Evolutionary conservation across 2,329 filamentous ascomycete genomes (phyloP), one percentile per base, ranked within the genome.

Genomic region (Neophaeococcomyces mojaviensis): DNA sequence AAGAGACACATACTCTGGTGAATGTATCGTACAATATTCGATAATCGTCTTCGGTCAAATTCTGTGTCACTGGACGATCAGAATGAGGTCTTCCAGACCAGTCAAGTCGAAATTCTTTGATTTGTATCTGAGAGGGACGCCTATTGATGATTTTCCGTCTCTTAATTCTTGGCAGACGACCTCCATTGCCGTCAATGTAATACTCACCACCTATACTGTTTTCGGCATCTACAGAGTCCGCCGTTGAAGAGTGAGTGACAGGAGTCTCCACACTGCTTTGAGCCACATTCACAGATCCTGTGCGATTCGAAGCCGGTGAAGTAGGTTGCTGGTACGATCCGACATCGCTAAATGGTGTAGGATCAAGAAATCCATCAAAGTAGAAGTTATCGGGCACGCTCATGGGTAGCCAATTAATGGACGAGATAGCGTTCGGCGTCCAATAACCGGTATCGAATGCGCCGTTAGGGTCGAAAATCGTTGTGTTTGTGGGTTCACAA

Each of bases 391-490:
- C 59, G 4, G 59, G 57, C 6, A 63, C 8, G 8, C 16, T 9
- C 16, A 30, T 28, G 15, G 38, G 60, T 4, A 67, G 55, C 65
- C 65, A 68, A 38, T 68, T 66, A 16, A 66, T 60, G 1, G 60
- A 58, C 7, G 62, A 61, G 33, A 57, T 41, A 24, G 58, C 31
- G 16, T 38, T 51, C 3, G 49, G n/a, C 12, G 36, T 39, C 51
- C 49, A 51, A 24, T n/a, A 44, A 16, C 34, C 15, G 12, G 19
- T 18, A 13, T 48, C 32, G 20, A 30, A 34, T 12, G n/a, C 4
- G 9, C 8, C 15, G 18, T 43, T 12, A 6, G 26, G 28, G 22
- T 28, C 8, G 22, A 28, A 10, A 19, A 12, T 28, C 4, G 9
- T 31, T 15, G 19, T 19, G 6, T 9, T 12, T n/a, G 7, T n/a